These are phyloP conservation scores for Pythium volutum DNA, from an alignment of 352 stramenopile genomes.

Conservation along the genomic window DNA sequence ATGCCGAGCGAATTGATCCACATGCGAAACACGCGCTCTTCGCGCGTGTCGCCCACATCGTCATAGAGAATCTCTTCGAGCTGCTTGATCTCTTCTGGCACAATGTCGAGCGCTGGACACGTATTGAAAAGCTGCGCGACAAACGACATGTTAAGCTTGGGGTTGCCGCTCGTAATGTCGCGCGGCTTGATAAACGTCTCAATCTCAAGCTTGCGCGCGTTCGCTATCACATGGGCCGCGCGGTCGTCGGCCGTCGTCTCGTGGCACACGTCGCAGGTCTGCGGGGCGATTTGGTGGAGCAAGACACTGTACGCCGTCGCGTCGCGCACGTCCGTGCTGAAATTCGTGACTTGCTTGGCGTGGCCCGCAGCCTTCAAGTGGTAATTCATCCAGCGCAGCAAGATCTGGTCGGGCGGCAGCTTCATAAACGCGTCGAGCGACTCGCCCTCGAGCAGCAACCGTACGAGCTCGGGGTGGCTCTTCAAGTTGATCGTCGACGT, in stretches of 20 bases:
- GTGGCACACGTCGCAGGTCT: constrained; percentile 62
- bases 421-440: constrained; percentile 89
- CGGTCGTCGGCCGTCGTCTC: constrained; percentile 58
- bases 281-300: constrained; percentile 83
- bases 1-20: constrained; percentile 93
- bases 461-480: constrained; percentile 90
- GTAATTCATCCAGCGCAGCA: constrained; percentile 94
- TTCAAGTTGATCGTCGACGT: constrained; percentile 92
- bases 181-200: constrained; percentile 91
- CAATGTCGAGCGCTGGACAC: constrained; percentile 77
- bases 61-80: constrained; percentile 88
- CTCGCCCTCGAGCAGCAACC: constrained; percentile 82
- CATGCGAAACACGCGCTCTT: constrained; percentile 89
- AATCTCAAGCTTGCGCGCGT: constrained; percentile 77
- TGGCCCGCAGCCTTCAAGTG: constrained; percentile 81
- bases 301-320: constrained; percentile 85
- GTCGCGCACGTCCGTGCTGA: constrained; percentile 79
- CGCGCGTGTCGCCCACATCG: constrained; percentile 80
- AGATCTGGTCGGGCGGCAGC: constrained; percentile 88
- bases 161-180: constrained; percentile 91
- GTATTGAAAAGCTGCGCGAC: constrained; percentile 92
- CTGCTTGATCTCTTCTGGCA: constrained; percentile 84
- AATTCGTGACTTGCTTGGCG: constrained; percentile 75
- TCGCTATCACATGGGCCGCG: constrained; percentile 79
- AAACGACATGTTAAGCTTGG: constrained; percentile 91